phyloP scores from a whole-genome alignment of 1,284 basidiomycete genomes.

The Apiotrichum laibachii region DNA sequence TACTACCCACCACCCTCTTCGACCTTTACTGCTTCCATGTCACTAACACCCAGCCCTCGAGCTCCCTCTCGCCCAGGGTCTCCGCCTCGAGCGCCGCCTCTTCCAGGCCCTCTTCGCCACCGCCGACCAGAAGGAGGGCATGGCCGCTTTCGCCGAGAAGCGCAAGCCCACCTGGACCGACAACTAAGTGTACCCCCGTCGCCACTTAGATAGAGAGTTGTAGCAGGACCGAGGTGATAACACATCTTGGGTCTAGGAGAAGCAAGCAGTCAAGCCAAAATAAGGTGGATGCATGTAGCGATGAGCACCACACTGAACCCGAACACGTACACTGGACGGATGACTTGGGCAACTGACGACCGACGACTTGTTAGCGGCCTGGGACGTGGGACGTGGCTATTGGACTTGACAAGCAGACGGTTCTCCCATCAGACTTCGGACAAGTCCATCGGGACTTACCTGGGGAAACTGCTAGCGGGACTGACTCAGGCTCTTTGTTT shows the following conservation, averaged over 20 bases:
- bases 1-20: neutral
- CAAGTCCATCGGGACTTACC: too few species aligned
- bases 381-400: too few species aligned
- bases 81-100: conserved; percentile 81
- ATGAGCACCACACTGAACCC: neutral
- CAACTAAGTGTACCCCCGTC: conserved; percentile 24
- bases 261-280: neutral
- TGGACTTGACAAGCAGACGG: too few species aligned
- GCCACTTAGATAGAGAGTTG: neutral
- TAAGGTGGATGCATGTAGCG: conserved; percentile 5
- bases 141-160: conserved; percentile 94
- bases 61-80: conserved; percentile 73
- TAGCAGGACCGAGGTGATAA: neutral
- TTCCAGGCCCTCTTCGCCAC: conserved; percentile 95
- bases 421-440: too few species aligned
- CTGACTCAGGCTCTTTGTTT: too few species aligned
- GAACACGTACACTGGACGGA: neutral
- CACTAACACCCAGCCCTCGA: conserved; percentile 66
- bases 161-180: conserved; percentile 73
- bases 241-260: neutral
- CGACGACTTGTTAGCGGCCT: too few species aligned
- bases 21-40: neutral
- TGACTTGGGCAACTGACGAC: too few species aligned
- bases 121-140: conserved; percentile 96
- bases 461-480: too few species aligned